phyloP scores from a whole-genome alignment of 257 asterid species.

The Voacanga thouarsii region DNA sequence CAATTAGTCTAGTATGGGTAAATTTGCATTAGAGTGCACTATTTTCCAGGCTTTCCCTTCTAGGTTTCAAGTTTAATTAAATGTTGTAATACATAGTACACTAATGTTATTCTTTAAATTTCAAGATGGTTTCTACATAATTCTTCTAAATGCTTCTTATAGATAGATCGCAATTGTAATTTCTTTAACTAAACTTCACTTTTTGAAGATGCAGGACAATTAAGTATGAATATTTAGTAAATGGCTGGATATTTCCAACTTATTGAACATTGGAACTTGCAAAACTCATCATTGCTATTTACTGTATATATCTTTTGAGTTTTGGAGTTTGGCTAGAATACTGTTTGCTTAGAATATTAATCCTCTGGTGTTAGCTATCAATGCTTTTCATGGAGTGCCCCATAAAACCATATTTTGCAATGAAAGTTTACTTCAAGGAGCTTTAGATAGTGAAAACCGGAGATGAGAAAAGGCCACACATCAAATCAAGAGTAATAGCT shows the following conservation, averaged over 20 bases:
- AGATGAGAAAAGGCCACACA: not conserved
- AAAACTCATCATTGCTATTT: not conserved
- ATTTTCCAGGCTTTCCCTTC: not conserved
- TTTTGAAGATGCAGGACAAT: not conserved
- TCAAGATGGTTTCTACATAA: not conserved
- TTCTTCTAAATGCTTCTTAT: not conserved
- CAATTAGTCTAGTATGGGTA: not conserved
- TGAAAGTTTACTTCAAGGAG: too few species aligned
- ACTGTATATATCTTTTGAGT: not conserved
- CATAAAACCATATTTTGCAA: too few species aligned
- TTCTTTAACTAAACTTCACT: not conserved
- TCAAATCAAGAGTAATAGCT: not conserved
- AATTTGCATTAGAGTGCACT: not conserved
- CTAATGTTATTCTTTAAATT: not conserved
- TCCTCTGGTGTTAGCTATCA: not conserved
- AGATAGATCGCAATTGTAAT: not conserved
- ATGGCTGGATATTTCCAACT: not conserved
- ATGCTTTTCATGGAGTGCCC: not conserved
- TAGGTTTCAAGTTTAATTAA: not conserved
- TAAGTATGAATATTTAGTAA: not conserved
- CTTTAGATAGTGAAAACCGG: not conserved
- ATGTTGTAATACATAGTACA: not conserved
- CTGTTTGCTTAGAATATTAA: not conserved
- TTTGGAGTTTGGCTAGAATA: not conserved
- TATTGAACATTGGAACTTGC: not conserved